Conservation (phyloP, 176 grass and related monocot genomes). For the barley (Hordeum vulgare) region MorexV3_pseudomolecules_assembly NC_058521.1:13644248-13644747, state of each 20-base stretch:
- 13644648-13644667: slow-evolving; percentile 75
- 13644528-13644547: slow-evolving; percentile 86
- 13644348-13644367: background rate
- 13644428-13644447: slow-evolving; percentile 85
- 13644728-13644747: slow-evolving; percentile 95
- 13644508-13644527: slow-evolving; percentile 96
- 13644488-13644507: slow-evolving; percentile 82
- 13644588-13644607: background rate
- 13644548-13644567: background rate
- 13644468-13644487: slow-evolving; percentile 91
- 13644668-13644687: slow-evolving; percentile 86
- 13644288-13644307: slow-evolving; percentile 54
- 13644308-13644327: slow-evolving; percentile 6
- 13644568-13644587: background rate
- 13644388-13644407: background rate
- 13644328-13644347: background rate
- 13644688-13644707: slow-evolving; percentile 87
- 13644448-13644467: slow-evolving; percentile 94
- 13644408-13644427: slow-evolving; percentile 14
- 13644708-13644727: slow-evolving; percentile 90
- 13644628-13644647: slow-evolving; percentile 99
- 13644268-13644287: slow-evolving; percentile 88
- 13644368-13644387: background rate
- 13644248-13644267: slow-evolving; percentile 89
- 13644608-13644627: slow-evolving; percentile 55